These are phyloP conservation scores for Metschnikowia lachancei DNA, from an alignment of 805 yeast genomes.

Conservation along the genomic window DNA sequence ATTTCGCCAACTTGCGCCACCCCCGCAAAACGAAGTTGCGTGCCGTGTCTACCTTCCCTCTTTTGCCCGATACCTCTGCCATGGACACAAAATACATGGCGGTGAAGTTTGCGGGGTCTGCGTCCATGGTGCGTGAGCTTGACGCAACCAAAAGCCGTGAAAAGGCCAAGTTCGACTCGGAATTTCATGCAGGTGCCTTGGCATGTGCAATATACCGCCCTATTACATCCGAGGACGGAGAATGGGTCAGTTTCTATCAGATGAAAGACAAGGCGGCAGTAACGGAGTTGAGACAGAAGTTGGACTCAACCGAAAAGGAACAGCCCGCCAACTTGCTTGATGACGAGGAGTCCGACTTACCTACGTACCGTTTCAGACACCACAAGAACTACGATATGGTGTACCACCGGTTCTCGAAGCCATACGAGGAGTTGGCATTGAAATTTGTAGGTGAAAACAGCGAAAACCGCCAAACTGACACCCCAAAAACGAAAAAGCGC, in stretches of 20 bases:
- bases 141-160: slow-evolving; percentile 29
- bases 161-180: slow-evolving; percentile 27
- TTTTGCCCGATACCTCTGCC: slow-evolving; percentile 88
- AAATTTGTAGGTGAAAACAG: slow-evolving; percentile 45
- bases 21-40: slow-evolving; percentile 72
- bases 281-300: slow-evolving; percentile 23
- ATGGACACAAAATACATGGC: slow-evolving; percentile 73
- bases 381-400: slow-evolving; percentile 79
- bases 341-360: slow-evolving; percentile 43
- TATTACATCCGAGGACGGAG: slow-evolving; percentile 66
- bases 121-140: slow-evolving; percentile 44
- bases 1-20: slow-evolving; percentile 53
- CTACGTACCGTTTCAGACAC: slow-evolving; percentile 56
- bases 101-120: slow-evolving; percentile 60
- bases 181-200: slow-evolving; percentile 38
- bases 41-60: slow-evolving; percentile 75
- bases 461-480: not conserved
- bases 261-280: slow-evolving; percentile 26
- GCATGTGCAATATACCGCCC: slow-evolving; percentile 71
- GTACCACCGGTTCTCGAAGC: slow-evolving; percentile 43
- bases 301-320: slow-evolving; percentile 43
- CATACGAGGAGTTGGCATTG: slow-evolving; percentile 65
- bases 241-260: slow-evolving; percentile 64
- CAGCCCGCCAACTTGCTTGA: slow-evolving; percentile 40
- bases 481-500: slow-evolving; percentile 34